phyloP scores from a whole-genome alignment of 306 rosid genomes.

The Styphnolobium japonicum region DNA sequence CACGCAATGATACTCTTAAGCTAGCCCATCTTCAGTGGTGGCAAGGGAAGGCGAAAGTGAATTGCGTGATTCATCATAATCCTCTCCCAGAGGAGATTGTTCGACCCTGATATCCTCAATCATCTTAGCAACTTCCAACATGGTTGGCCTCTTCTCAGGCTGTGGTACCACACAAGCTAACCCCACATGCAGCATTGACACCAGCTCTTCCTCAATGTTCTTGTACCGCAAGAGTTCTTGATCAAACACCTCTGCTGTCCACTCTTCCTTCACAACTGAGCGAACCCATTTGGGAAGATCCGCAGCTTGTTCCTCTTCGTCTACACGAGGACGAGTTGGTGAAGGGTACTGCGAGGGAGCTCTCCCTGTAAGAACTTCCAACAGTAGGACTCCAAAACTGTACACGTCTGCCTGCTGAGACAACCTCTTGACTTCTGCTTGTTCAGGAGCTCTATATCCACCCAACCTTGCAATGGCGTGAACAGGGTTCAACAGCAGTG shows the following conservation, averaged over 20 bases:
- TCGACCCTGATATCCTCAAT: constrained; percentile 88
- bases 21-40: constrained; percentile 80
- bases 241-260: constrained; percentile 95
- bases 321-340: constrained; percentile 37
- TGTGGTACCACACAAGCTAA: constrained; percentile 64
- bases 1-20: too few species aligned
- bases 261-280: constrained; percentile 83
- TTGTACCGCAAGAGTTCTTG: constrained; percentile 83
- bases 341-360: constrained; percentile 70
- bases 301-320: constrained; percentile 53
- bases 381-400: constrained; percentile 70
- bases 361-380: constrained; percentile 80
- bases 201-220: constrained; percentile 95
- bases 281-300: constrained; percentile 94
- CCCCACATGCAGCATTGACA: constrained; percentile 80
- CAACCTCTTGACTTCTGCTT: constrained; percentile 61
- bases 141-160: constrained; percentile 82
- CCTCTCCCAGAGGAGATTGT: constrained; percentile 83
- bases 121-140: constrained; percentile 86
- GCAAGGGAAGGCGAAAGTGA: constrained; percentile 83
- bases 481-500: constrained; percentile 70
- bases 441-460: constrained; percentile 93
- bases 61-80: constrained; percentile 72
- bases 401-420: constrained; percentile 89
- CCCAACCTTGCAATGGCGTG: constrained; percentile 85